These are phyloP conservation scores for Posidonia oceanica DNA, from an alignment of 116 monocot species.

Conservation along the genomic window DNA sequence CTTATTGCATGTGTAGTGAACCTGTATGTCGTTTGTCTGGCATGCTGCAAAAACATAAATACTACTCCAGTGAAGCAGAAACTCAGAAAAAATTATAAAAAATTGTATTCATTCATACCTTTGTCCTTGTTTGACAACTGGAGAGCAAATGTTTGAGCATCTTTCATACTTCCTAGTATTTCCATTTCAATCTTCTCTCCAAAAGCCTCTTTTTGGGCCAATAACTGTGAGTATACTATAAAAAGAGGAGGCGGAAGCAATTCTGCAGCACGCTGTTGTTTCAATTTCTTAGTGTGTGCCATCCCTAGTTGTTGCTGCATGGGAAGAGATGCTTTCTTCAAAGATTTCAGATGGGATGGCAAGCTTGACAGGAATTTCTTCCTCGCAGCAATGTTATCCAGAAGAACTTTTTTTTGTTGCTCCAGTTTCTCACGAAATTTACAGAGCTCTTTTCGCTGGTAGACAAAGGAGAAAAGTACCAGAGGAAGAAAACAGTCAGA, in stretches of 20 bases:
- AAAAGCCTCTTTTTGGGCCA: constrained; percentile 96
- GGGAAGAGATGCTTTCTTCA: constrained; percentile 96
- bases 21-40: no score
- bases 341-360: constrained; percentile 87
- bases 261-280: constrained; percentile 83
- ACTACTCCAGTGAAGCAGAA: no score
- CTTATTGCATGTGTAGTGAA: no score
- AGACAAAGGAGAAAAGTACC: constrained; percentile 6
- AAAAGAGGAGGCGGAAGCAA: constrained; percentile 85
- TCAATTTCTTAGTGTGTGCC: constrained; percentile 80
- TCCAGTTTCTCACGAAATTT: constrained; percentile 83
- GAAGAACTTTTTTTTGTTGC: constrained; percentile 47
- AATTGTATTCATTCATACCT: constrained; percentile 26
- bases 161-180: constrained; percentile 79
- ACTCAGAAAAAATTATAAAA: no score
- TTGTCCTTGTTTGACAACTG: constrained; percentile 66
- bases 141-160: constrained; percentile 71
- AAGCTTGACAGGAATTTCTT: constrained; percentile 87
- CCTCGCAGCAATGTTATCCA: constrained; percentile 51
- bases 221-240: constrained; percentile 75
- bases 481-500: neutral
- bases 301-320: constrained; percentile 92
- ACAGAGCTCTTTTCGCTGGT: constrained; percentile 82
- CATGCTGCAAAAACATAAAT: no score
- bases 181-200: constrained; percentile 92